A percentile compares a stretch with the other conserved stretches of the same genome.
phyloP scores from a whole-genome alignment of 345 rosid genomes.

The Cardiospermum halicacabum region DNA sequence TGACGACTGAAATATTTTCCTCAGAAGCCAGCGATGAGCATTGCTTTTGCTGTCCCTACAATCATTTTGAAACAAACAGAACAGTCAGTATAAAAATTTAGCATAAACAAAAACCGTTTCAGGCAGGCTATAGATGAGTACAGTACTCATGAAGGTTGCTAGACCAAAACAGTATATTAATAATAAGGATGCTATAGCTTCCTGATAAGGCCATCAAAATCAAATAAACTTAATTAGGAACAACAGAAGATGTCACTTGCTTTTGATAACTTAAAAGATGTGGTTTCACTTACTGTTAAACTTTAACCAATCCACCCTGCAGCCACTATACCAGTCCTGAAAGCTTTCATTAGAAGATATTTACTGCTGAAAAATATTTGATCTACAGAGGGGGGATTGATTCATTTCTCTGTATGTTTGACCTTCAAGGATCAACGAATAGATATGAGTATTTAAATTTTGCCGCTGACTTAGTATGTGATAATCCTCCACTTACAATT shows the following conservation, averaged over 20 bases:
- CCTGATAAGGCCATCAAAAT: conserved; percentile 38
- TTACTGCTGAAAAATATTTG: conserved; percentile 66
- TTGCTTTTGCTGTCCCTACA: no score
- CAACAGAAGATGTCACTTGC: not conserved
- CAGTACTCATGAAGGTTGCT: no score
- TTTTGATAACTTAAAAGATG: not conserved
- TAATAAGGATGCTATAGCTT: conserved; percentile 95
- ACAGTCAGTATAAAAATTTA: no score
- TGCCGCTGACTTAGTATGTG: not conserved
- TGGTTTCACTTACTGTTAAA: conserved; percentile 57
- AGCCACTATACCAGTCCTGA: conserved; percentile 69
- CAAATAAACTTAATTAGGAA: no score
- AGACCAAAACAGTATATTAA: no score
- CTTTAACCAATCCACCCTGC: conserved; percentile 87
- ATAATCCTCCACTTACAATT: conserved; percentile 83
- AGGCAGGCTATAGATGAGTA: no score
- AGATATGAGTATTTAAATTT: not conserved
- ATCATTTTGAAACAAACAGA: no score
- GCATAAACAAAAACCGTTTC: no score
- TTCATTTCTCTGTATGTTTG: conserved; percentile 63
- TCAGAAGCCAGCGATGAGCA: no score
- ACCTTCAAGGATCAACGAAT: conserved; percentile 47
- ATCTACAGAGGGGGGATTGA: conserved; percentile 67
- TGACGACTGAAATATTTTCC: no score
- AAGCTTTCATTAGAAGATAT: conserved; percentile 58